phyloP scores from a whole-genome alignment of 805 yeast species.

The Wickerhamomyces rabaulensis region DNA sequence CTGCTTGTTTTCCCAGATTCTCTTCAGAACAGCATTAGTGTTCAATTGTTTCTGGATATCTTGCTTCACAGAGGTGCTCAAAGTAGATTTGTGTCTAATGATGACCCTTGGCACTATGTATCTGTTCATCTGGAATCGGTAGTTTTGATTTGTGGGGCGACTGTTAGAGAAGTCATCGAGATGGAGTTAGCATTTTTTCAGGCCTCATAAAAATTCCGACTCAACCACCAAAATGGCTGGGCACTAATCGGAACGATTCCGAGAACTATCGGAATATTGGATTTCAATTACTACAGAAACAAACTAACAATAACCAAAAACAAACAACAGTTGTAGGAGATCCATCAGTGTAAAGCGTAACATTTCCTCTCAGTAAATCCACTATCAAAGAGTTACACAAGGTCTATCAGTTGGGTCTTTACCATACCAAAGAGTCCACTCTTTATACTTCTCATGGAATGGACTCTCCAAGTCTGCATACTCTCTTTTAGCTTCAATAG shows the following conservation, averaged over 20 bases:
- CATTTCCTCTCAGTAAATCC: too few relatives aligned
- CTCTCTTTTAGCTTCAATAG: constrained; percentile 51
- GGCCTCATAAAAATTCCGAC: too few relatives aligned
- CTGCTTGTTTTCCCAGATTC: background rate
- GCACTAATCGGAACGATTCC: background rate
- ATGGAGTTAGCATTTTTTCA: too few relatives aligned
- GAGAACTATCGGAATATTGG: too few relatives aligned
- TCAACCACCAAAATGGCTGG: too few relatives aligned
- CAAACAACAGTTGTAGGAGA: too few relatives aligned
- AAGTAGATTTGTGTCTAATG: background rate
- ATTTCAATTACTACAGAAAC: too few relatives aligned
- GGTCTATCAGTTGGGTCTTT: constrained; percentile 61
- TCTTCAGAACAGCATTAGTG: background rate
- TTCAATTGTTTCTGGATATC: background rate
- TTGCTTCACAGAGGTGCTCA: background rate
- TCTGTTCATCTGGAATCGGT: background rate
- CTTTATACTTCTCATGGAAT: constrained; percentile 41
- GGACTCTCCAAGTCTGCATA: constrained; percentile 30
- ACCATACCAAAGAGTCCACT: constrained; percentile 65
- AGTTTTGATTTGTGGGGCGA: background rate
- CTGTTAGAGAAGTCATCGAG: too few relatives aligned
- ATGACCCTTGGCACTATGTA: background rate
- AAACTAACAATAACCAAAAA: too few relatives aligned
- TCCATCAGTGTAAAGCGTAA: too few relatives aligned
- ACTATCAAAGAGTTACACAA: constrained; percentile 23